These are phyloP conservation scores for Populus ilicifolia DNA, from an alignment of 345 rosid species.

Conservation along the genomic window DNA sequence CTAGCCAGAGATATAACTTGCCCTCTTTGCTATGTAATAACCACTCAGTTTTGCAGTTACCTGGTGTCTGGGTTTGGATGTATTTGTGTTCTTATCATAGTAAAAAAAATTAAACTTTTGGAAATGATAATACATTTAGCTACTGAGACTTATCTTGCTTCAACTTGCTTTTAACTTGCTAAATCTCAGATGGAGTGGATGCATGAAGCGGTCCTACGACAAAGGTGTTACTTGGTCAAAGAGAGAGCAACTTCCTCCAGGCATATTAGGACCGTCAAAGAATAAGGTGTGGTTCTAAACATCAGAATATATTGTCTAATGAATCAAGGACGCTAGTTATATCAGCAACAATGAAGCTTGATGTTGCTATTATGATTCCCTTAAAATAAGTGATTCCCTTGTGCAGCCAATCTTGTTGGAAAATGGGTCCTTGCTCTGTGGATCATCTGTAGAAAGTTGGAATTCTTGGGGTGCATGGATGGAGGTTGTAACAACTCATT, in stretches of 20 bases:
- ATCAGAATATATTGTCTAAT: not conserved
- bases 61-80: not conserved
- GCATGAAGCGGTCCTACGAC: slow-evolving; percentile 83
- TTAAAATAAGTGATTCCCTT: not conserved
- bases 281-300: slow-evolving; percentile 55
- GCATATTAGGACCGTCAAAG: slow-evolving; percentile 80
- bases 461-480: slow-evolving; percentile 95
- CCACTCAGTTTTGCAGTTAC: not conserved
- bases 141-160: slow-evolving; percentile 1
- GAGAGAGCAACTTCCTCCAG: slow-evolving; percentile 90
- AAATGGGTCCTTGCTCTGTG: slow-evolving; percentile 68
- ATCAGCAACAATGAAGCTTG: slow-evolving; percentile 2
- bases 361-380: slow-evolving; percentile 3
- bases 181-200: slow-evolving; percentile 81
- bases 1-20: not conserved
- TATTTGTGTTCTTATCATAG: not conserved
- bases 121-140: not conserved
- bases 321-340: not conserved
- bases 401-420: slow-evolving; percentile 75
- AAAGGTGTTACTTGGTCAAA: slow-evolving; percentile 68
- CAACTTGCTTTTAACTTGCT: slow-evolving; percentile 3
- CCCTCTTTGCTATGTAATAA: not conserved
- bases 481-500: slow-evolving; percentile 51
- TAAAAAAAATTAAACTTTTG: not conserved
- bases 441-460: slow-evolving; percentile 94